Percentiles rank a stretch among this genome's conserved stretches.
Conservation (phyloP, 2,329 filamentous ascomycete genomes). For the Neoscytalidium dimidiatum region DNA sequence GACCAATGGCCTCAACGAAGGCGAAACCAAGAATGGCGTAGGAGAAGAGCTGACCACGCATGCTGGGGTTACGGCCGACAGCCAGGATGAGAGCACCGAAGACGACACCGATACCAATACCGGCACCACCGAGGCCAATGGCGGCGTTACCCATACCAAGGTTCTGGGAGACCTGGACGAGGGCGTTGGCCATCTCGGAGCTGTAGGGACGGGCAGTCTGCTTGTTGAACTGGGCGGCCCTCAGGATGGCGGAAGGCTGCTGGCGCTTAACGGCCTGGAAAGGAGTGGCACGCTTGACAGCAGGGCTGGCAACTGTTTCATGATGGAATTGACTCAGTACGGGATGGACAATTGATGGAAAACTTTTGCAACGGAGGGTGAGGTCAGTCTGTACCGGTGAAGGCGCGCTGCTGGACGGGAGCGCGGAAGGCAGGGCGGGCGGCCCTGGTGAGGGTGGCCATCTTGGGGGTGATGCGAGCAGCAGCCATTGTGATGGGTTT, state of each 20-base stretch:
- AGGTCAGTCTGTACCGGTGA: conserved; percentile 60
- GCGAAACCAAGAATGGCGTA: conserved; percentile 95
- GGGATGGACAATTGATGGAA: conserved; percentile 19
- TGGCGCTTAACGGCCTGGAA: conserved; percentile 77
- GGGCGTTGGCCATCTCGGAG: conserved; percentile 83
- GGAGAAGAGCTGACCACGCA: conserved; percentile 93
- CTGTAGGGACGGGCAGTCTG: conserved; percentile 72
- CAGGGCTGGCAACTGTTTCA: conserved; percentile 22
- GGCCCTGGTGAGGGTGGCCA: conserved; percentile 77
- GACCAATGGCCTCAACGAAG: conserved; percentile 87
- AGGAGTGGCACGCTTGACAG: conserved; percentile 50
- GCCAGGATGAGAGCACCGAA: conserved; percentile 87
- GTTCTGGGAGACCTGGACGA: conserved; percentile 91
- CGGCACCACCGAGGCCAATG: conserved; percentile 88
- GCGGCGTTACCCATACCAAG: conserved; percentile 77
- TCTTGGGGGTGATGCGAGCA: conserved; percentile 73
- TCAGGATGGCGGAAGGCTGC: conserved; percentile 67
- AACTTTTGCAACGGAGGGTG: conserved; percentile 40
- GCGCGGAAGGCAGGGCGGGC: conserved; percentile 73
- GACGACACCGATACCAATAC: conserved; percentile 94
- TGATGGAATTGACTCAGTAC: conserved; percentile 21
- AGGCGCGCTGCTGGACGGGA: conserved; percentile 73
- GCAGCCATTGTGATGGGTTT: conserved; percentile 72
- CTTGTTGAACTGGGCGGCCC: conserved; percentile 50
- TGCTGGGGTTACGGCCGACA: conserved; percentile 91